Evolutionary conservation across 257 asterid genomes (phyloP).

Genomic region (Anisodus tanguticus): DNA sequence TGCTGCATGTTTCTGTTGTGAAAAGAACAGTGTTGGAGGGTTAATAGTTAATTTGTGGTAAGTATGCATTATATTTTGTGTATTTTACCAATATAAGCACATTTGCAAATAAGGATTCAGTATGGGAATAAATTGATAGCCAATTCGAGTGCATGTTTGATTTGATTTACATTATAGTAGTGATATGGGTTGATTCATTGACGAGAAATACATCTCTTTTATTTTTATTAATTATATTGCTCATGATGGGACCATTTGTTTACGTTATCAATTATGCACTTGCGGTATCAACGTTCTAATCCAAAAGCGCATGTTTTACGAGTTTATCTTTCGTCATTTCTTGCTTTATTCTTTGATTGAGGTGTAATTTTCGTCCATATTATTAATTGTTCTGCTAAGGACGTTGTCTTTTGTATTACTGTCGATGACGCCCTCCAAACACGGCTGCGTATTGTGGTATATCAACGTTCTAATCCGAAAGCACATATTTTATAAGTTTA

Average conservation of each 20-base stretch:
- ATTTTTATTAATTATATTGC: not conserved
- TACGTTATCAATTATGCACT: not conserved
- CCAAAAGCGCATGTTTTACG: too few species aligned
- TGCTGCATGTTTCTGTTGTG: not conserved
- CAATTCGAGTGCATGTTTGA: not conserved
- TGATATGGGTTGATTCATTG: not conserved
- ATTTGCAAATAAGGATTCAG: not conserved
- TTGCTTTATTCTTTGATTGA: not conserved
- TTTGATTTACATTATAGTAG: not conserved
- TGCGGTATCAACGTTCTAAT: too few species aligned
- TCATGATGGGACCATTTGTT: not conserved
- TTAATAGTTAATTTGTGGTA: not conserved
- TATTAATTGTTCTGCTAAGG: not conserved
- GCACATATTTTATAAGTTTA: not conserved
- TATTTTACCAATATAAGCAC: not conserved
- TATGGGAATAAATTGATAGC: not conserved
- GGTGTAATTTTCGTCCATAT: not conserved
- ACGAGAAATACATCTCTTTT: not conserved
- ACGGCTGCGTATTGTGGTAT: not conserved
- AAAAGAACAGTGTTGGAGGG: not conserved
- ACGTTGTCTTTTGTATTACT: not conserved
- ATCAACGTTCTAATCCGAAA: not conserved
- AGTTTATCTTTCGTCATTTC: too few species aligned
- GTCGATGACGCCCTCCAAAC: not conserved
- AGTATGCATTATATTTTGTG: not conserved